phyloP scores from a whole-genome alignment of 2,329 filamentous ascomycete species.

The Nemania diffusa region DNA sequence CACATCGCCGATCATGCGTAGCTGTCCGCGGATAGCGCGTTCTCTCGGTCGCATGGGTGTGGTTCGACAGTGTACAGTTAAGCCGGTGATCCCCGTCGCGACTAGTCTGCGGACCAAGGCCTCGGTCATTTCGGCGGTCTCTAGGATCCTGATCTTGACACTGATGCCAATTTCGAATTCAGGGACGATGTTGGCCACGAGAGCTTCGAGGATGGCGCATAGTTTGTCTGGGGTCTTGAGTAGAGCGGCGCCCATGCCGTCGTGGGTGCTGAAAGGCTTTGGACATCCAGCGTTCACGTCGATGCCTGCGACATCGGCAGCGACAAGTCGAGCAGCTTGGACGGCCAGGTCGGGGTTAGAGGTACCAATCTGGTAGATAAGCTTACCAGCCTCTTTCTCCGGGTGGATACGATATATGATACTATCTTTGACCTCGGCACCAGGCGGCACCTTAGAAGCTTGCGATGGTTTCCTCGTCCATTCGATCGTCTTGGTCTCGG shows the following conservation, averaged over 20 bases:
- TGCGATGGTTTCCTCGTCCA: slow-evolving; percentile 82
- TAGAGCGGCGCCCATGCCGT: slow-evolving; percentile 95
- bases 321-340: slow-evolving; percentile 83
- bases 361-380: slow-evolving; percentile 94
- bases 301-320: slow-evolving; percentile 88
- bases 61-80: slow-evolving; percentile 96
- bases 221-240: slow-evolving; percentile 86
- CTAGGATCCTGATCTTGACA: slow-evolving; percentile 93
- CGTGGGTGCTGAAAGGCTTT: slow-evolving; percentile 92
- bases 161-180: slow-evolving; percentile 91
- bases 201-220: slow-evolving; percentile 81
- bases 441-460: slow-evolving; percentile 66
- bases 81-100: slow-evolving; percentile 86
- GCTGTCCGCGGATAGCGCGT: slow-evolving; percentile 83
- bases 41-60: slow-evolving; percentile 95
- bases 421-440: slow-evolving; percentile 65
- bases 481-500: slow-evolving; percentile 81
- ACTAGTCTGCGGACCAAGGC: slow-evolving; percentile 81
- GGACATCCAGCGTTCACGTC: slow-evolving; percentile 99
- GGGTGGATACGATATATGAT: slow-evolving; percentile 89
- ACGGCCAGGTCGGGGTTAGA: slow-evolving; percentile 85
- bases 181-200: slow-evolving; percentile 81
- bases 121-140: slow-evolving; percentile 79
- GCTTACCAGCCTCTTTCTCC: slow-evolving; percentile 74
- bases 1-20: slow-evolving; percentile 82